Evolutionary conservation across 176 grass and related monocot genomes (phyloP).

Genomic region (Alopecurus myosuroides): DNA sequence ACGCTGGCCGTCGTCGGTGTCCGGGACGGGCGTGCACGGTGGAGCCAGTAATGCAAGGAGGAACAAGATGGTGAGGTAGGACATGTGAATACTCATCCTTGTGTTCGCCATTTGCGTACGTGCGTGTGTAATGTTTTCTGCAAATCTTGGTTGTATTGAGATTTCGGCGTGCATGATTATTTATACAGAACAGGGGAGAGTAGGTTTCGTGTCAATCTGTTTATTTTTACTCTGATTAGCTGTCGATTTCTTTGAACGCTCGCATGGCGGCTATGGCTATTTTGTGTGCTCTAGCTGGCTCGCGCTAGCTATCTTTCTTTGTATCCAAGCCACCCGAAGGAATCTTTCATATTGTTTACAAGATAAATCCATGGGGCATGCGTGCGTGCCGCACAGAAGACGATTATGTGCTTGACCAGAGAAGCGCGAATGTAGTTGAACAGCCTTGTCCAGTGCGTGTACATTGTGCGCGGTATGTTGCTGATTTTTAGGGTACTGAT

Average conservation of each 20-base stretch:
- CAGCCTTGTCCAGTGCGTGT: neutral
- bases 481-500: constrained; percentile 14
- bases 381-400: neutral
- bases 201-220: neutral
- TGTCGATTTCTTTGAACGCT: constrained; percentile 3
- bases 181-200: neutral
- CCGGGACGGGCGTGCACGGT: neutral
- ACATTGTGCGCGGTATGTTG: neutral
- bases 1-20: neutral
- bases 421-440: neutral
- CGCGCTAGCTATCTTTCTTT: neutral
- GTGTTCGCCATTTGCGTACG: neutral
- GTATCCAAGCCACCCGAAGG: neutral
- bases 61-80: neutral
- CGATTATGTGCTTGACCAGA: neutral
- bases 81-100: neutral
- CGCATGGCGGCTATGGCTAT: constrained; percentile 17
- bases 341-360: constrained; percentile 13
- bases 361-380: neutral
- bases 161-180: neutral
- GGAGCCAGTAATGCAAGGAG: neutral
- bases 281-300: neutral
- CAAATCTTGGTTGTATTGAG: neutral
- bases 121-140: too few species aligned
- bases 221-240: neutral